Conservation (phyloP, 2,329 filamentous ascomycete genomes). For the Pleochaeta shiraiana region DNA sequence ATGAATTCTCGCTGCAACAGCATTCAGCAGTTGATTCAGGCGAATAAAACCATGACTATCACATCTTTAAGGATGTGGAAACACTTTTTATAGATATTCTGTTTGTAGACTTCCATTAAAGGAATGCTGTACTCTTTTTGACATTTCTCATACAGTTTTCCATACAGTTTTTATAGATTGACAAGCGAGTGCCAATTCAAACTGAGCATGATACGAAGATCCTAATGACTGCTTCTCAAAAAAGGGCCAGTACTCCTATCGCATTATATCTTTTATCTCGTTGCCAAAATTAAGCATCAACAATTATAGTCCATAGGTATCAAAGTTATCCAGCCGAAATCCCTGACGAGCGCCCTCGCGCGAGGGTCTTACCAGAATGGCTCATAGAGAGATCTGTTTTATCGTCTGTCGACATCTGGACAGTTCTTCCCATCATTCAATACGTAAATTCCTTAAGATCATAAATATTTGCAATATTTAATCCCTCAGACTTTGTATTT, state of each 20-base stretch:
- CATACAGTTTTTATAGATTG: slow-evolving; percentile 14
- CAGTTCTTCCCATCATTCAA: slow-evolving; percentile 29
- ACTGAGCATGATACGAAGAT: slow-evolving; percentile 18
- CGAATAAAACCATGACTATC: slow-evolving; percentile 25
- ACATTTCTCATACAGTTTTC: slow-evolving; percentile 8
- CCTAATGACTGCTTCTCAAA: slow-evolving; percentile 27
- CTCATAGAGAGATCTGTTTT: slow-evolving; percentile 49
- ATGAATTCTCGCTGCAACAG: slow-evolving; percentile 31
- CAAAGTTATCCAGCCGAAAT: slow-evolving; percentile 43
- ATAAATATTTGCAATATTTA: slow-evolving; percentile 20
- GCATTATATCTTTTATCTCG: slow-evolving; percentile 19
- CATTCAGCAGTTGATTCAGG: slow-evolving; percentile 28
- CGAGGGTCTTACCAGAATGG: slow-evolving; percentile 53
- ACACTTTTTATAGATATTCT: slow-evolving; percentile 12
- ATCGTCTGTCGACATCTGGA: slow-evolving; percentile 32
- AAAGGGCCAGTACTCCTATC: slow-evolving; percentile 23
- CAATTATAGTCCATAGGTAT: slow-evolving; percentile 34
- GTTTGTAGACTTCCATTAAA: slow-evolving; percentile 17
- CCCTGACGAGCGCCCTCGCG: slow-evolving; percentile 53
- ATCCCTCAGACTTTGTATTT: slow-evolving; percentile 39
- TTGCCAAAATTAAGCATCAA: slow-evolving; percentile 20
- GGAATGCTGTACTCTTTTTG: slow-evolving; percentile 16
- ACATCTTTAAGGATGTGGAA: slow-evolving; percentile 14
- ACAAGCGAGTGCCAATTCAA: not conserved
- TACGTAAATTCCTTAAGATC: slow-evolving; percentile 26